phyloP scores from a whole-genome alignment of 139 green algal species.

The Tetradesmus lagerheimii region DNA sequence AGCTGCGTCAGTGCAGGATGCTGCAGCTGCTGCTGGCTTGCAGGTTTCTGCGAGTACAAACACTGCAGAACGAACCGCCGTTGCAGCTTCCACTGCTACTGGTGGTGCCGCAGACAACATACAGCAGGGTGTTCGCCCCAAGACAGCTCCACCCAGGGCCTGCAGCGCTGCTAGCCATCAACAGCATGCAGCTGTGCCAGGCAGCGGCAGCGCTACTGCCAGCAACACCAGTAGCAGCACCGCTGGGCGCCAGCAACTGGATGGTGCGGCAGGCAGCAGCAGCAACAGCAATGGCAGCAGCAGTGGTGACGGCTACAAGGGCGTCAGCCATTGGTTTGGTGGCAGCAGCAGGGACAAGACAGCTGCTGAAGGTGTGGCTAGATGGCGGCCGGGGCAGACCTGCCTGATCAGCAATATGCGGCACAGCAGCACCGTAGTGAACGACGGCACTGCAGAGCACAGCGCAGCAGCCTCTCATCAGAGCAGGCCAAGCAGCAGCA shows the following conservation, averaged over 20 bases:
- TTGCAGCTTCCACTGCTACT: neutral
- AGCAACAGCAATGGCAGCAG: neutral
- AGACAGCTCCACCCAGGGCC: neutral
- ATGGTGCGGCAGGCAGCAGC: neutral
- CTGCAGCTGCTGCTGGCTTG: neutral
- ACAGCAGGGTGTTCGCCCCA: neutral
- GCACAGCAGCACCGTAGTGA: neutral
- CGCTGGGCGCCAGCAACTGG: neutral
- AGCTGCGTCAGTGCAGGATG: neutral
- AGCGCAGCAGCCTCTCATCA: neutral
- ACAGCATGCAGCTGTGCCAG: too few species aligned
- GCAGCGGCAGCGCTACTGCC: too few species aligned
- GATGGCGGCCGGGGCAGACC: neutral
- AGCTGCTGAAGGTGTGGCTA: neutral
- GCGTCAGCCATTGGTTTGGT: slow-evolving; percentile 6
- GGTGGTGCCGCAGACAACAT: neutral
- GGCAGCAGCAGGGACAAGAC: neutral
- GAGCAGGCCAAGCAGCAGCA: neutral
- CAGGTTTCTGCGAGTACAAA: neutral
- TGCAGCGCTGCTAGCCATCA: too few species aligned
- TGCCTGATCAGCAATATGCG: neutral
- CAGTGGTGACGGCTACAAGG: neutral
- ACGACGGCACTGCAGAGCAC: neutral
- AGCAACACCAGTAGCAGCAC: neutral
- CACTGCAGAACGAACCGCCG: neutral